phyloP scores from a whole-genome alignment of 768 basidiomycete genomes.

The Lactarius vividus region DNA sequence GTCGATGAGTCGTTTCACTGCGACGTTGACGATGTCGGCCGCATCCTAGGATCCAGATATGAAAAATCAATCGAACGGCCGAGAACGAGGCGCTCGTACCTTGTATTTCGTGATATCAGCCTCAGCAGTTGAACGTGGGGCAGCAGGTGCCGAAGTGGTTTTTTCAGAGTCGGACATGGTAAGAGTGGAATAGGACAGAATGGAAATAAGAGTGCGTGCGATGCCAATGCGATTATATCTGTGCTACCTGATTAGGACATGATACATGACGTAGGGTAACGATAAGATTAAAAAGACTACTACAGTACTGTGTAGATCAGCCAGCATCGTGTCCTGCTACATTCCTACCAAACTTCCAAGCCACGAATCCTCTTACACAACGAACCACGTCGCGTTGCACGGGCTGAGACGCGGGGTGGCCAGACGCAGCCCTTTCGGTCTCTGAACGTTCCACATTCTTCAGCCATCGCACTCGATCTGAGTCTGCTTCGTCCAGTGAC shows the following conservation, averaged over 20 bases:
- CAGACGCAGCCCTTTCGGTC: background rate
- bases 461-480: constrained; percentile 56
- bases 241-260: constrained; percentile 9
- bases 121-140: constrained; percentile 53
- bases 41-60: constrained; percentile 55
- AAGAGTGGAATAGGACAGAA: too few species aligned
- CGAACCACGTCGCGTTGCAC: constrained; percentile 19
- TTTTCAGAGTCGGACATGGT: constrained; percentile 64
- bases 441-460: constrained; percentile 24
- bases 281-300: background rate
- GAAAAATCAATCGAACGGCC: constrained; percentile 10
- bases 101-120: constrained; percentile 87
- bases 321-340: background rate
- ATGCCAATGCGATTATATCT: constrained; percentile 3
- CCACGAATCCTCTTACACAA: constrained; percentile 28
- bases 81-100: constrained; percentile 40
- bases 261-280: background rate
- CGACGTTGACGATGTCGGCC: constrained; percentile 83
- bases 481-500: constrained; percentile 28
- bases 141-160: constrained; percentile 26
- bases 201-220: constrained; percentile 4
- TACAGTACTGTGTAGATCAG: background rate
- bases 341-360: constrained; percentile 20
- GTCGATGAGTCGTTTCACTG: constrained; percentile 80
- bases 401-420: background rate